phyloP scores from a whole-genome alignment of 139 green algal genomes.

The Chlorella sp. region DNA sequence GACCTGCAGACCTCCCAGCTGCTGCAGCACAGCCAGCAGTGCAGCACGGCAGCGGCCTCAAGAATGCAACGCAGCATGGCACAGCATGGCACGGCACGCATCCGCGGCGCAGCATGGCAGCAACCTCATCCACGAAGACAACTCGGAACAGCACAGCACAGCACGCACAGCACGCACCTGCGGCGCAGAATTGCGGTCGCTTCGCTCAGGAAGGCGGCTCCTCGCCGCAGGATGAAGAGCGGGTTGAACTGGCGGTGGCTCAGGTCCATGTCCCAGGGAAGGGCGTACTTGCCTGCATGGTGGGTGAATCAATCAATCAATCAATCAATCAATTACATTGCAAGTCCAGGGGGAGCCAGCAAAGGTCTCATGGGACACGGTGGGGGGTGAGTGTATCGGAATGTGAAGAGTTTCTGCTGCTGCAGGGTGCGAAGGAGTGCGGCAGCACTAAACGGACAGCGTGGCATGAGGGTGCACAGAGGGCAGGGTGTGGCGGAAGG shows the following conservation, averaged over 20 bases:
- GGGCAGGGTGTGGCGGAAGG: too few relatives aligned
- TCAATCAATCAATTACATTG: too few relatives aligned
- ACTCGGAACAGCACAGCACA: background rate
- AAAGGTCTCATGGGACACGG: too few relatives aligned
- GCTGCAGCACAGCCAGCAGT: background rate
- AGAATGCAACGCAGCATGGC: background rate
- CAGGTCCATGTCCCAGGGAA: conserved; percentile 86
- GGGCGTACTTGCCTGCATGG: conserved; percentile 62
- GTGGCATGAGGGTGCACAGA: too few relatives aligned
- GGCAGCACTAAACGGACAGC: background rate
- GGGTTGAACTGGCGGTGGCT: conserved; percentile 86
- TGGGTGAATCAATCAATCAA: too few relatives aligned
- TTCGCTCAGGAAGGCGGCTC: conserved; percentile 61
- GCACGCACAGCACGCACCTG: background rate
- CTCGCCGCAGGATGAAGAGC: conserved; percentile 57
- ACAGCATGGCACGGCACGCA: background rate
- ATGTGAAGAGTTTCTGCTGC: background rate
- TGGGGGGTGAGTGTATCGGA: too few relatives aligned
- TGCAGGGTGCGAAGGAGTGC: too few relatives aligned
- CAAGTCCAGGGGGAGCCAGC: too few relatives aligned
- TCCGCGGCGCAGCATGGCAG: background rate
- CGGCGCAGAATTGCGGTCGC: conserved; percentile 63
- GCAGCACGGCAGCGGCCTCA: too few relatives aligned
- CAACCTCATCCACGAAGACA: background rate
- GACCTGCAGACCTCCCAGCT: conserved; percentile 5